Conservation (phyloP, 495 filamentous ascomycete species). For the Podospora sp. region DNA sequence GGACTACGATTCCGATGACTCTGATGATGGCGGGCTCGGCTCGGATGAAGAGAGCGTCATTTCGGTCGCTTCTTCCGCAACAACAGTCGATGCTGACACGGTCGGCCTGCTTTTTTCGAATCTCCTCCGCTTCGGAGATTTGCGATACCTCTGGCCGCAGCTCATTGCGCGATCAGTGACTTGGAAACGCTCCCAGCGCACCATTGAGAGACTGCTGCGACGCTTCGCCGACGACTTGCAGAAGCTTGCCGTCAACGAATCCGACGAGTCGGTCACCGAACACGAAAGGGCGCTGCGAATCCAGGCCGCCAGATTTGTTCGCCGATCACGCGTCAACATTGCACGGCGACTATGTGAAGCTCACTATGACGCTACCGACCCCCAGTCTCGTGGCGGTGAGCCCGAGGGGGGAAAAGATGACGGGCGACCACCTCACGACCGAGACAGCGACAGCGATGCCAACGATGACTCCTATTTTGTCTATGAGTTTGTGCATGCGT, state of each 20-base stretch:
- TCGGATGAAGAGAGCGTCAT: constrained; percentile 14
- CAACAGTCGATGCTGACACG: constrained; percentile 13
- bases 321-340: constrained; percentile 14
- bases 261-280: constrained; percentile 2
- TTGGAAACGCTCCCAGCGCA: constrained; percentile 13
- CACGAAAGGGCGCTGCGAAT: background rate
- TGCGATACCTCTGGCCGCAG: constrained; percentile 13
- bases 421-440: background rate
- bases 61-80: constrained; percentile 8
- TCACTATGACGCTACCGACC: constrained; percentile 4
- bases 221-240: constrained; percentile 4
- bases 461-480: background rate
- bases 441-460: background rate
- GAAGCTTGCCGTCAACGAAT: constrained; percentile 8
- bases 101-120: constrained; percentile 8
- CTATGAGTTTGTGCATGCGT: background rate
- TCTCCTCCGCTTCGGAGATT: constrained; percentile 8
- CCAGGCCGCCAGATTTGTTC: constrained; percentile 9
- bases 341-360: constrained; percentile 16
- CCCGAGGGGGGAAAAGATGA: background rate
- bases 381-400: background rate
- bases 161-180: constrained; percentile 13
- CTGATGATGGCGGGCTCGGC: background rate
- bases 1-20: constrained; percentile 1
- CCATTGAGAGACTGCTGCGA: constrained; percentile 11